A percentile compares a stretch with the other conserved stretches of the same genome.
phyloP scores from a whole-genome alignment of 1,139 yeast species.

The Sugiyamaella neomexicana region DNA sequence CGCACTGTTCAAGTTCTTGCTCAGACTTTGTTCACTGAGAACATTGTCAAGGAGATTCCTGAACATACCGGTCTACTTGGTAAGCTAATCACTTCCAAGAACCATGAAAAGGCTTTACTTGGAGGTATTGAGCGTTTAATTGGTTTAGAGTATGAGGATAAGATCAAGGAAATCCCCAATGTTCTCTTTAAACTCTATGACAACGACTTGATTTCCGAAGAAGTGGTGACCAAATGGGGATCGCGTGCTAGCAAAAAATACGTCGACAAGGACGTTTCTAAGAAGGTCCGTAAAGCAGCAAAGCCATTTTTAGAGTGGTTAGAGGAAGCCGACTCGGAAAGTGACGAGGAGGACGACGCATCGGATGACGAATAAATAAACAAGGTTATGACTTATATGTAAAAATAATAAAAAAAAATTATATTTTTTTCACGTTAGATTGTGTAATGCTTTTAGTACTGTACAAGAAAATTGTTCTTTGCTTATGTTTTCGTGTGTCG shows the following conservation, averaged over 20 bases:
- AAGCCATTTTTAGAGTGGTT: constrained; percentile 95
- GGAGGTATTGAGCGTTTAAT: constrained; percentile 96
- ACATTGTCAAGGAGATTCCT: constrained; percentile 69
- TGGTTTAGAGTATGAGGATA: constrained; percentile 78
- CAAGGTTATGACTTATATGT: background rate
- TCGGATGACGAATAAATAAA: constrained; percentile 32
- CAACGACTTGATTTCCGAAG: constrained; percentile 81
- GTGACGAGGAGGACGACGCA: constrained; percentile 42
- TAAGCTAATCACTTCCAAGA: constrained; percentile 62
- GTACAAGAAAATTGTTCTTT: background rate
- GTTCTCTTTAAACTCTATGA: constrained; percentile 80
- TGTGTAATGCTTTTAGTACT: background rate
- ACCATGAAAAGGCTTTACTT: constrained; percentile 80
- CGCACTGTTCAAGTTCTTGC: constrained; percentile 90
- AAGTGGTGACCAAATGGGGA: constrained; percentile 80
- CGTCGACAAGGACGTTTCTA: constrained; percentile 87
- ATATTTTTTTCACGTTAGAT: background rate
- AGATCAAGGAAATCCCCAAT: constrained; percentile 74
- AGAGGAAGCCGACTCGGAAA: constrained; percentile 87
- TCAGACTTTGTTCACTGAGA: constrained; percentile 81
- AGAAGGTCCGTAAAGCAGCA: constrained; percentile 94
- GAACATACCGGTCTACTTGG: constrained; percentile 79
- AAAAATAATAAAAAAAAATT: background rate
- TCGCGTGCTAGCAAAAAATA: constrained; percentile 89
- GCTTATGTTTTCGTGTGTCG: background rate